phyloP scores from a whole-genome alignment of 1,284 basidiomycete species.

The Naganishia sp. region DNA sequence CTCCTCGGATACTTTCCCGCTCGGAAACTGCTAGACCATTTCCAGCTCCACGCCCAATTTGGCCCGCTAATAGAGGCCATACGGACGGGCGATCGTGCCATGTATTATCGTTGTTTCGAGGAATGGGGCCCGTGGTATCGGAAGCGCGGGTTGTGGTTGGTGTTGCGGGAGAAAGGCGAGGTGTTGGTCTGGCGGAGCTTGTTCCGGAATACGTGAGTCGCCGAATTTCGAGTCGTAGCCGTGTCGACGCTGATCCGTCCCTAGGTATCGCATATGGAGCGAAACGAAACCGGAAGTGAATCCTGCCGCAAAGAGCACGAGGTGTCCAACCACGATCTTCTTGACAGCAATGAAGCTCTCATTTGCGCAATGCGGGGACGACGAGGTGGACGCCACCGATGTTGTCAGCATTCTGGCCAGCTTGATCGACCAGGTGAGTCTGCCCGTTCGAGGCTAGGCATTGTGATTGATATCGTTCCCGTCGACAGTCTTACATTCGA shows the following conservation, averaged over 20 bases:
- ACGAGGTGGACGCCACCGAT: slow-evolving; percentile 46
- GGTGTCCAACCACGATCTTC: slow-evolving; percentile 48
- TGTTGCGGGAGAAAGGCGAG: slow-evolving; percentile 54
- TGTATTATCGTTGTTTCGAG: slow-evolving; percentile 47
- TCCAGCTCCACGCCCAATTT: slow-evolving; percentile 47
- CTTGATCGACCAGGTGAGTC: slow-evolving; percentile 52
- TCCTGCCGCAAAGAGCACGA: slow-evolving; percentile 37
- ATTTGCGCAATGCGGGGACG: slow-evolving; percentile 47
- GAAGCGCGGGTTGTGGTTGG: slow-evolving; percentile 49
- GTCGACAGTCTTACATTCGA: slow-evolving; percentile 37
- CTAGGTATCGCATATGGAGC: slow-evolving; percentile 32
- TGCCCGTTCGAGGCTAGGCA: neutral
- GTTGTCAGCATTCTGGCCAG: slow-evolving; percentile 49
- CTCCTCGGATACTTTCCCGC: slow-evolving; percentile 50
- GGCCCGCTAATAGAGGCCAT: slow-evolving; percentile 49
- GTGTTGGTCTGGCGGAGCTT: slow-evolving; percentile 55
- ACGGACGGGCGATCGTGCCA: slow-evolving; percentile 46
- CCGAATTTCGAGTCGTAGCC: neutral
- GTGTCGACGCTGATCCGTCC: neutral
- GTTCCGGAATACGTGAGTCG: slow-evolving; percentile 50
- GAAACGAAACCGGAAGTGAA: slow-evolving; percentile 39
- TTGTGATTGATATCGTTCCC: neutral
- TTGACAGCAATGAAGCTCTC: slow-evolving; percentile 37
- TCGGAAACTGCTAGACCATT: slow-evolving; percentile 41
- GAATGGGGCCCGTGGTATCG: slow-evolving; percentile 51